Evolutionary conservation across 225 moss, liverwort and hornwort species (phyloP).

Genomic region (Physcomitrellopsis africana): DNA sequence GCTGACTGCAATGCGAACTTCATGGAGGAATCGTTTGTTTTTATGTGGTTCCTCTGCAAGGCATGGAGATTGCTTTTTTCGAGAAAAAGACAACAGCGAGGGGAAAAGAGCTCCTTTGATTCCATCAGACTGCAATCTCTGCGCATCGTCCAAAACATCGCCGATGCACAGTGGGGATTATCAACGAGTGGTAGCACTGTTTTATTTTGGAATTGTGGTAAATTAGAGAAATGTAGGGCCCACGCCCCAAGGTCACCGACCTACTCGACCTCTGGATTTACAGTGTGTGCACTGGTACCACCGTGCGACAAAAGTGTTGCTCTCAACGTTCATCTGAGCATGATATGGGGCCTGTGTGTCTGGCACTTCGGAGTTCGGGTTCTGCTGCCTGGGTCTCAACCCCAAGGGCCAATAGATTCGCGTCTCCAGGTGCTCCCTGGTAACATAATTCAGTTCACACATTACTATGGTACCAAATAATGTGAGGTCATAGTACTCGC

Average conservation of each 20-base stretch:
- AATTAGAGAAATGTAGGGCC: background rate
- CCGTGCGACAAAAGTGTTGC: background rate
- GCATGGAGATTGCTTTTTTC: background rate
- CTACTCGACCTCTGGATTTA: background rate
- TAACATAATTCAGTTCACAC: too few relatives aligned
- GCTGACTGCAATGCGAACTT: background rate
- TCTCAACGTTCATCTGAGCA: background rate
- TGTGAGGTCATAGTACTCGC: too few relatives aligned
- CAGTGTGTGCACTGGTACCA: background rate
- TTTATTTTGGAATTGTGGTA: too few relatives aligned
- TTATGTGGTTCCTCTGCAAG: conserved; percentile 1
- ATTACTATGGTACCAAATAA: too few relatives aligned
- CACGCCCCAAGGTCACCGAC: conserved; percentile 21
- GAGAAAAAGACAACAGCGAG: background rate
- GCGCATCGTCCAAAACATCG: conserved; percentile 14
- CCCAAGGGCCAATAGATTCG: background rate
- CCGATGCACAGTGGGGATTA: background rate
- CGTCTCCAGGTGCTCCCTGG: background rate
- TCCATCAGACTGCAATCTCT: background rate
- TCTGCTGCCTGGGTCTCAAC: background rate
- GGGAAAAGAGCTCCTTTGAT: background rate
- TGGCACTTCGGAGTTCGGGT: conserved; percentile 4
- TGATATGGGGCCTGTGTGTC: background rate
- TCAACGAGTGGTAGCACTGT: background rate
- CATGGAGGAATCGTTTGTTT: conserved; percentile 4